Conservation (phyloP, 306 rosid genomes). For the Adenanthera pavonina region DNA sequence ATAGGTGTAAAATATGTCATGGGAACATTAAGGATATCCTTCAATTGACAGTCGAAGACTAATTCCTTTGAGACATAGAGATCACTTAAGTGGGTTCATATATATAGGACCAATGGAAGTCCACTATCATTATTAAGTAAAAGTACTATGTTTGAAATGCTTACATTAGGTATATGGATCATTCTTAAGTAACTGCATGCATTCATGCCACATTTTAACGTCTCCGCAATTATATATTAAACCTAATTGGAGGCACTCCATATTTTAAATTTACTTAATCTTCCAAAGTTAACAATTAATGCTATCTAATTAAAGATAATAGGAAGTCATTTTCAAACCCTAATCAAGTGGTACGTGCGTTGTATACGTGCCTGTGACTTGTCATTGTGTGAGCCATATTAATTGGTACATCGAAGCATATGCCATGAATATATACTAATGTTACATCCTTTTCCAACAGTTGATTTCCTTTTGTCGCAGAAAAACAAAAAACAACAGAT, state of each 20-base stretch:
- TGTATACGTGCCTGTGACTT: not conserved
- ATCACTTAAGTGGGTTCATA: no score
- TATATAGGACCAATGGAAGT: no score
- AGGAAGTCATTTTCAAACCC: not conserved
- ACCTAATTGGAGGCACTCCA: not conserved
- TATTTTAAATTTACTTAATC: not conserved
- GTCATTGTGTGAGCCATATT: not conserved
- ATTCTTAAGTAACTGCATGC: not conserved
- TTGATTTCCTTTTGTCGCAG: conserved; percentile 39
- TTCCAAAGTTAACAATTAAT: not conserved
- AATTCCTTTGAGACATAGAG: no score
- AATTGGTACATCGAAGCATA: not conserved
- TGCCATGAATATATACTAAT: not conserved
- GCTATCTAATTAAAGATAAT: not conserved
- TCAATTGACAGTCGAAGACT: no score
- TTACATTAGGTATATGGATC: no score
- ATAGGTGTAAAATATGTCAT: no score
- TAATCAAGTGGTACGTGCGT: not conserved
- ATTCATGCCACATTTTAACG: not conserved
- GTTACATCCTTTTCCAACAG: conserved; percentile 41
- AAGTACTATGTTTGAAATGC: no score
- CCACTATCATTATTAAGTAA: no score
- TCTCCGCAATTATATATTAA: not conserved
- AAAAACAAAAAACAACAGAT: conserved; percentile 35
- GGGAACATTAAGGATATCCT: no score